phyloP scores from a whole-genome alignment of 1,284 basidiomycete genomes.

The Heterobasidion irregulare region DNA sequence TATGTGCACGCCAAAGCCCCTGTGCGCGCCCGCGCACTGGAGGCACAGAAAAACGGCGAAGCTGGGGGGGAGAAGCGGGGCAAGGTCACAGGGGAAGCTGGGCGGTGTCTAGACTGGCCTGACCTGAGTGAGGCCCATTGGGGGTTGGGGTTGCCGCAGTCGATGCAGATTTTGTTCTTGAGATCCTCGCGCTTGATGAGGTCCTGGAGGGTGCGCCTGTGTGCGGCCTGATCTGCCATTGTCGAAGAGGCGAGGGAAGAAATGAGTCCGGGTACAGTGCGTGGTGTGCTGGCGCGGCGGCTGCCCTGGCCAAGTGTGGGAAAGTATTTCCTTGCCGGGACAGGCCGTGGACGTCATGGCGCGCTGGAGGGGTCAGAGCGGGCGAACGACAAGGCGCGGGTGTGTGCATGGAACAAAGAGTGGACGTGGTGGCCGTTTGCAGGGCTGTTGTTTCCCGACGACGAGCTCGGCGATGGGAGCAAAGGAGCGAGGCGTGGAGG shows the following conservation, averaged over 20 bases:
- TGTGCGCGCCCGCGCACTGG: constrained; percentile 84
- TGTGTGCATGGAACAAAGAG: no score
- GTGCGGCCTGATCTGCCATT: constrained; percentile 58
- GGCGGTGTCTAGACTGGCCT: constrained; percentile 11
- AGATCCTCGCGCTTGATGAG: constrained; percentile 68
- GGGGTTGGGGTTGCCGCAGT: constrained; percentile 81
- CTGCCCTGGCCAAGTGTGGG: not conserved
- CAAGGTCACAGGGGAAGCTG: constrained; percentile 6
- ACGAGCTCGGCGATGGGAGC: no score
- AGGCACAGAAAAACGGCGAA: constrained; percentile 88
- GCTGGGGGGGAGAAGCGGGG: constrained; percentile 27
- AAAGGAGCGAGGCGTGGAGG: constrained; percentile 1
- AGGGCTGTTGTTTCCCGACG: no score
- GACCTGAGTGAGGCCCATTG: constrained; percentile 86
- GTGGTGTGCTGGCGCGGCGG: not conserved
- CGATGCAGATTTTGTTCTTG: constrained; percentile 71
- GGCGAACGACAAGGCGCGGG: no score
- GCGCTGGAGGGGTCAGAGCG: no score
- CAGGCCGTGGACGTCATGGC: no score
- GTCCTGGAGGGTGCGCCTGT: constrained; percentile 64
- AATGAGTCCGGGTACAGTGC: not conserved
- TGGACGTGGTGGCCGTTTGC: no score
- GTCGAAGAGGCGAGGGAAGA: not conserved
- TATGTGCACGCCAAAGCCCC: constrained; percentile 84
- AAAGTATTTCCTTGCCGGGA: no score